Percentiles rank a stretch among this genome's conserved stretches.
Conservation (phyloP, 495 filamentous ascomycete species). For the Jackrogersella minutella region DNA sequence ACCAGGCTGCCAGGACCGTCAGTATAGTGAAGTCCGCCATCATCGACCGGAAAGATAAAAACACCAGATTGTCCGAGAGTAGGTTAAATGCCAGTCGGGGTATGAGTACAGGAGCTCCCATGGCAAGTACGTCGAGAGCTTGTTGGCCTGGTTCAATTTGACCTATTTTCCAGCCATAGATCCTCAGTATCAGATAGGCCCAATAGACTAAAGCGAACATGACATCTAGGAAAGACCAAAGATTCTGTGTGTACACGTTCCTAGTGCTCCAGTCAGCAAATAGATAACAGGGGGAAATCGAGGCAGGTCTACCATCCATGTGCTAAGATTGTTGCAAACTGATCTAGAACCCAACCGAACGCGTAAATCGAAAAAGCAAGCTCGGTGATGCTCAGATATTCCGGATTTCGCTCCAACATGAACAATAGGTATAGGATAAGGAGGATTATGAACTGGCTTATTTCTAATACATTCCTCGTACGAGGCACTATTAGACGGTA, state of each 20-base stretch:
- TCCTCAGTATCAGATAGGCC: constrained; percentile 65
- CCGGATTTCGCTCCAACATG: constrained; percentile 65
- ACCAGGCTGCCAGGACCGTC: constrained; percentile 70
- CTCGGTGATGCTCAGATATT: constrained; percentile 60
- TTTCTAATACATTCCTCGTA: constrained; percentile 72
- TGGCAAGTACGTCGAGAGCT: constrained; percentile 72
- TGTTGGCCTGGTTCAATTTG: constrained; percentile 53
- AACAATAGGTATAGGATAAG: constrained; percentile 68
- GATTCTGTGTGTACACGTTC: constrained; percentile 78
- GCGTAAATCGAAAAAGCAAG: constrained; percentile 69
- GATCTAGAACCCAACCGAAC: constrained; percentile 75
- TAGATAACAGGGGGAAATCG: neutral
- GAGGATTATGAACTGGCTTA: constrained; percentile 70
- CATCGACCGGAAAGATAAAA: constrained; percentile 75
- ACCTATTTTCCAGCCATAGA: constrained; percentile 60
- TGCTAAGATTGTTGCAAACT: constrained; percentile 74
- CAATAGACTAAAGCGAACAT: constrained; percentile 69
- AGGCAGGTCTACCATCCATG: constrained; percentile 66
- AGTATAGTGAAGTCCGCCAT: constrained; percentile 75
- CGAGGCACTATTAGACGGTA: constrained; percentile 76
- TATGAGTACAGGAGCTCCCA: constrained; percentile 73
- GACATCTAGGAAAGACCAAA: constrained; percentile 81
- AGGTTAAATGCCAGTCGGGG: constrained; percentile 79
- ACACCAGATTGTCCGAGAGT: constrained; percentile 76
- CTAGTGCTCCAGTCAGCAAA: constrained; percentile 48